Evolutionary conservation across 371 early-diverging fungal genomes (phyloP), one percentile per base, ranked within the genome.

Genomic region (Globomyces sp.): DNA sequence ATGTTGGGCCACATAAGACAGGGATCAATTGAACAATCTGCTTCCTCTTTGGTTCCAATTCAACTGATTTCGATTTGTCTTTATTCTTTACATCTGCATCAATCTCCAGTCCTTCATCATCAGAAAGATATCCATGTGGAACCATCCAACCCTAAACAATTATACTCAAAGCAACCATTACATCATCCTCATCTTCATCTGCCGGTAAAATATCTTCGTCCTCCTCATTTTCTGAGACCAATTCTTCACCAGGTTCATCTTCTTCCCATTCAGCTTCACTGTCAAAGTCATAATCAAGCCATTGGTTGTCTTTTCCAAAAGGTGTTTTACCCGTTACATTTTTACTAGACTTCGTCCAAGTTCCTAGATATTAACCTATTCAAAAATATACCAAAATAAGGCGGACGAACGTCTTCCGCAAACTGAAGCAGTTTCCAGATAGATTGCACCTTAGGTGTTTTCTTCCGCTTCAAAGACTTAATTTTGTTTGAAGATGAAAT

Each of bases 231-330:
- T 74, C 79, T 13, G 63, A 61, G 58, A 82, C 84, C 24, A 90
- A 78, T 52, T 93, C 92, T 68, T 93, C 95, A 10, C 95, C 95
- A 67, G 91, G 91, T 50, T 80, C 86, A 13, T 90, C 93, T 41
- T 92, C 94, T 36, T 87, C 92, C 95, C 95, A 95, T 74, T 94
- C 95, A 0, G 86, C 90, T 58, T 92, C 94, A 71, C 90, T 90
- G 68, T 95, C 93, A 58, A 88, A 78, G 2, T 90, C 91, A 62
- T 95, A 95, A 61, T 95, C 90, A 1, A 95, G 58, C 39, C 78
- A 49, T 2, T 64, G 74, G 24, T 24, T 24, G 59, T 93, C 94
- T 57, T 71, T 74, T 40, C 76, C 80, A 74, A 92, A 84, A 4
- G 90, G 90, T 0, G 78, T 72, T 13, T 87, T 78, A 2, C 86